Conservation (phyloP, 2,329 filamentous ascomycete genomes). For the Penicillium sp. region DNA sequence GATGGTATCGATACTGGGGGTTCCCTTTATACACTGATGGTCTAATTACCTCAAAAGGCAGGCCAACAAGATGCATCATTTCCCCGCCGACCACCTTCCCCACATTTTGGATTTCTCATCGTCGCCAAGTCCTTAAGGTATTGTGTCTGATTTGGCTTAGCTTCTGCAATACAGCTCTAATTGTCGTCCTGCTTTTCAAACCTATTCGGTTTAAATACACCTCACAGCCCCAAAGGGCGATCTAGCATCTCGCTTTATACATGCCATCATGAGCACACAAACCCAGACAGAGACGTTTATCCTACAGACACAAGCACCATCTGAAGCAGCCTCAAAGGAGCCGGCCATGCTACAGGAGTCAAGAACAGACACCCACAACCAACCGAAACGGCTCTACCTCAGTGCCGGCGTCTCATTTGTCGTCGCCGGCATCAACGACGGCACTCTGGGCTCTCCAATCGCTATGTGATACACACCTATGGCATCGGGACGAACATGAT, state of each 20-base stretch:
- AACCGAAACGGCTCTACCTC: conserved; percentile 25
- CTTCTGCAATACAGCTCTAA: neutral
- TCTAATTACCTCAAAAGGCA: too few species aligned
- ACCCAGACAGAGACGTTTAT: conserved; percentile 12
- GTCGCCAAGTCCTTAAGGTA: too few species aligned
- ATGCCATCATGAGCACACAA: conserved; percentile 9
- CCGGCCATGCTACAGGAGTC: neutral
- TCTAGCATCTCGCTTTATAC: neutral
- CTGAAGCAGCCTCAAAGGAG: neutral
- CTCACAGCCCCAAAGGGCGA: neutral
- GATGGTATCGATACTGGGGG: too few species aligned
- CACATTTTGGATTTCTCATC: too few species aligned
- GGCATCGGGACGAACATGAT: conserved; percentile 51
- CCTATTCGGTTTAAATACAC: neutral
- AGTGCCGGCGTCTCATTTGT: conserved; percentile 61
- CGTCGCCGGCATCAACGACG: conserved; percentile 62
- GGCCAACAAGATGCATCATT: too few species aligned
- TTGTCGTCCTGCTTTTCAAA: neutral
- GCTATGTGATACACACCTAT: conserved; percentile 58
- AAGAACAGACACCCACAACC: neutral
- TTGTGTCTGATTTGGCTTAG: too few species aligned
- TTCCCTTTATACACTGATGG: too few species aligned
- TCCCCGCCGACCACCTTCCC: too few species aligned
- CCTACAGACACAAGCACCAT: conserved; percentile 2
- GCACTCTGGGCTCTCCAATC: conserved; percentile 60